Evolutionary conservation across 352 stramenopile genomes (phyloP), one percentile per base, ranked within the genome.

Genomic region (Pythium chondricola): DNA sequence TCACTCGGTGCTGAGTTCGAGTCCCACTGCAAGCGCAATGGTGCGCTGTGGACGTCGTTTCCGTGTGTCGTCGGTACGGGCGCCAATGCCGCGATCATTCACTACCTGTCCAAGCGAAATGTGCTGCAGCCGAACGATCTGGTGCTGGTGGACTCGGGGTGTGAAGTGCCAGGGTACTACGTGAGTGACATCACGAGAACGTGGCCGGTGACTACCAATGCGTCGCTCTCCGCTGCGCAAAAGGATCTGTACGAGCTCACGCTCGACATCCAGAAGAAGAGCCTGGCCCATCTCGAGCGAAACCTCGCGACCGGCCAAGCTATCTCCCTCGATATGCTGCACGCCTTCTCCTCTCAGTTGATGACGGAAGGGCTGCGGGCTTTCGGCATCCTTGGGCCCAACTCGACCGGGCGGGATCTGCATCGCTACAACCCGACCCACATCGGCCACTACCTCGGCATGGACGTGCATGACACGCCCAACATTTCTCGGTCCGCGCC

Each of bases 361-460:
- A 85, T 93, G 69, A 82, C 76, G 25, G 54, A 84, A 17, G 65
- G 66, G 2, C 72, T 93, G 63, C 58, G 78, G 40, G 60, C 71
- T 11, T 63, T 86, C n/a, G 72, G 71, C 4, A 79, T 93, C 32
- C 44, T 93, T 17, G 61, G 13, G 47, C 49, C 33, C 67, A 71
- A 43, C 66, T 54, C 65, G 13, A 58, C 69, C 6, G 55, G 81
- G 37, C 58, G 52, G 13, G 71, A 86, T 50, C 84, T 89, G 52
- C 75, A 87, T 21, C 79, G 74, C 55, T 93, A 93, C 57, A 93
- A 93, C 48, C 81, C 81, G 38, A 93, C 81, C n/a, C 78, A 93
- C 40, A 82, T 93, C 22, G 77, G 81, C 7, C 81, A 93, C 52
- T 93, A 89, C 54, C 43, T 93, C 13, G 81, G 81, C 44, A 88